These are phyloP conservation scores for Fusarium goolgardi DNA, from an alignment of 2,329 filamentous ascomycete species.

Conservation along the genomic window DNA sequence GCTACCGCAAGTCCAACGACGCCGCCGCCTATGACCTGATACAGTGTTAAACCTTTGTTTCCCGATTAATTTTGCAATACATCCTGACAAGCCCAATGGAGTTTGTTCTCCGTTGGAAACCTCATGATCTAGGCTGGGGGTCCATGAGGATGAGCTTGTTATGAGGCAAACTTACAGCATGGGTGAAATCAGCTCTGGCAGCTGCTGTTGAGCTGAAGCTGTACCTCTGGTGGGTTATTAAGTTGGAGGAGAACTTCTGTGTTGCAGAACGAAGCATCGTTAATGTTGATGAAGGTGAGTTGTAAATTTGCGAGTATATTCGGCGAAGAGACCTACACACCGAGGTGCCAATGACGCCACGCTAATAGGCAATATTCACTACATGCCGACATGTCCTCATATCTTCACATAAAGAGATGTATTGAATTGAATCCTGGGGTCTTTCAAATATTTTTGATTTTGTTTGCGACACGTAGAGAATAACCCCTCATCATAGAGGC, in stretches of 20 bases:
- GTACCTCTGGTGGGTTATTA: conserved; percentile 25
- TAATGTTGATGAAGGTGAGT: conserved; percentile 10
- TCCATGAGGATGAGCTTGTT: conserved; percentile 3
- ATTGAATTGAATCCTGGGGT: accelerated
- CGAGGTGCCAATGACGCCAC: conserved; percentile 17
- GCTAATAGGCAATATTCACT: background rate
- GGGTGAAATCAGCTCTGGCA: conserved; percentile 57
- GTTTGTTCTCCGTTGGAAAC: background rate
- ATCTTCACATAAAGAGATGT: accelerated
- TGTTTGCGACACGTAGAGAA: background rate
- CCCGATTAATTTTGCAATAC: background rate
- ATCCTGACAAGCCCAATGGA: background rate
- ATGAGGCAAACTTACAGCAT: conserved; percentile 53
- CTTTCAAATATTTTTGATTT: background rate
- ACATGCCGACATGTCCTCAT: background rate
- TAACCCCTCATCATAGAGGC: background rate
- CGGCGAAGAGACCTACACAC: conserved; percentile 8
- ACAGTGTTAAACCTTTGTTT: conserved; percentile 1
- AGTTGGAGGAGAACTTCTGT: background rate
- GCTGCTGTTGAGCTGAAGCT: conserved; percentile 54
- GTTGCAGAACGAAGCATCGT: conserved; percentile 35
- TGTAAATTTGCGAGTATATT: conserved; percentile 10
- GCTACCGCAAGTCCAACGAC: conserved; percentile 85
- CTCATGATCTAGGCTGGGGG: conserved; percentile 15
- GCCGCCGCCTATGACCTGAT: conserved; percentile 67